phyloP scores from a whole-genome alignment of 208 protist genomes.

The Trypanosoma avium region DNA sequence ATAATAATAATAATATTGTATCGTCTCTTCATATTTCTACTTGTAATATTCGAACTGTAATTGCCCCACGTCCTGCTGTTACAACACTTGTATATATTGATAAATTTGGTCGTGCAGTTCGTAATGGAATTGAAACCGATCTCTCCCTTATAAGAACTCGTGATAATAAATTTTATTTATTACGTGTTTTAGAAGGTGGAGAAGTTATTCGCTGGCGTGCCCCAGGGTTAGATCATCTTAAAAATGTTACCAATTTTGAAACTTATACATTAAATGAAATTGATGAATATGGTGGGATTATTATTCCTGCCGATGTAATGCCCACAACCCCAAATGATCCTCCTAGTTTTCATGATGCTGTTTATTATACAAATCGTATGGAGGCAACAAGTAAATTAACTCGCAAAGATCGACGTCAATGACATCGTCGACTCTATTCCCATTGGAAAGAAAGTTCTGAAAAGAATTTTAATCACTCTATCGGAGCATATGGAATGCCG shows the following conservation, averaged over 20 bases:
- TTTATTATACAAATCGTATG: constrained; percentile 73
- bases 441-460: constrained; percentile 87
- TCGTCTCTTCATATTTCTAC: background rate
- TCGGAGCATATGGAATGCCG: constrained; percentile 66
- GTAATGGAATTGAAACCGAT: constrained; percentile 68
- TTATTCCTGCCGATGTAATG: constrained; percentile 81
- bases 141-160: constrained; percentile 79
- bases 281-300: constrained; percentile 81
- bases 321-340: constrained; percentile 66
- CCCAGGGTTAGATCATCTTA: constrained; percentile 78
- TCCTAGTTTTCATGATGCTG: constrained; percentile 67
- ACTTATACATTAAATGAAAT: constrained; percentile 87
- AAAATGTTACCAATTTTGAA: constrained; percentile 88
- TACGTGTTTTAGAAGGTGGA: constrained; percentile 74
- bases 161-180: constrained; percentile 92
- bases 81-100: constrained; percentile 85
- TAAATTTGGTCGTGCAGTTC: constrained; percentile 52
- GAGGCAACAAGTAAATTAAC: constrained; percentile 78
- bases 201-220: constrained; percentile 83
- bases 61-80: constrained; percentile 76
- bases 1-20: background rate
- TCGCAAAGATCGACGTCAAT: constrained; percentile 76
- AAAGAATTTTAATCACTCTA: constrained; percentile 68
- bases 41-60: constrained; percentile 68
- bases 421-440: constrained; percentile 70